Evolutionary conservation across 106 monocot species (phyloP), one percentile per base, ranked within the genome.

Genomic region (Narthecium ossifragum): DNA sequence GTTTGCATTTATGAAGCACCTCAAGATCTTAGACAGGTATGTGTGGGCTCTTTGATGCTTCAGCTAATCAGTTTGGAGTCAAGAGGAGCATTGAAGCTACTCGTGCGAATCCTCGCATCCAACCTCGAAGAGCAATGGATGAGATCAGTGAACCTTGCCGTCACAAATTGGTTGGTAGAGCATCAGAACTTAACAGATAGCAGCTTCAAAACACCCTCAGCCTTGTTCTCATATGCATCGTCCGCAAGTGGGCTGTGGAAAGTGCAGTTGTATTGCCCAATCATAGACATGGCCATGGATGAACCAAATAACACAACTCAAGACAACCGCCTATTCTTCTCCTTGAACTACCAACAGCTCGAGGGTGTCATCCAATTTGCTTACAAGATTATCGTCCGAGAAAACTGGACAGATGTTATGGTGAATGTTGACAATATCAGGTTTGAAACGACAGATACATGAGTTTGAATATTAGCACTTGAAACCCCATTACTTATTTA

Each of bases 1-100:
- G 67, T 88, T 24, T 92, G 92, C 80, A 68, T 81, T 51, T 92
- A 92, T 12, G 87, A 87, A 70, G 86, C 86, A 31, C 92, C 86
- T 34, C 64, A 63, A 11, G 84, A 84, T 40, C 75, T 87, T 21
- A 71, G 87, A 1, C 1, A 37, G 21, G 68, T 61, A 13, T 92
- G 84, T 27, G 50, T 92, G 1, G 78, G 81, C 15, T 25, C 70
- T 15, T 26, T 92, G 48, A 72, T 53, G 72, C 51, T 57, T 47
- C 79, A 78, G 14, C 36, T 88, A 23, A 73, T 36, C 23, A 54
- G 75, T 46, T 26, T 78, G 17, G 48, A 53, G 11, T 38, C 70
- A 18, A 77, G 57, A 53, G 78, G 68, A 17, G 72, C 80, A 29
- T 69, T 69, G n/a, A 77, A 71, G 58, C 17, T 37, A 39, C 80